Conservation (phyloP, 768 basidiomycete species). For the Tricholomella constricta region DNA sequence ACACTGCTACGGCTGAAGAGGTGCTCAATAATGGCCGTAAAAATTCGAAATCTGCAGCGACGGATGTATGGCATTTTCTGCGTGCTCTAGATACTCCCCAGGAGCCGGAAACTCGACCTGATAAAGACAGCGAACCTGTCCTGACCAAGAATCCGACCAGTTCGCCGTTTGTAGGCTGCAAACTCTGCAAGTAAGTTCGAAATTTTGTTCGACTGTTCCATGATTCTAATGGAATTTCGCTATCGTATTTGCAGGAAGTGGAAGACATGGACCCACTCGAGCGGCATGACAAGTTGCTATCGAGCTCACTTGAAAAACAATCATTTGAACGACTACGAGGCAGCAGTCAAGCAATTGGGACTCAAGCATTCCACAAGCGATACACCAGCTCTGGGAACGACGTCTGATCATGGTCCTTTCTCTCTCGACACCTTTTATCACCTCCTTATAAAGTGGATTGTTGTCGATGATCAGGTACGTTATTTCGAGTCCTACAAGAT, state of each 20-base stretch:
- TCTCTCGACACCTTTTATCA: slow-evolving; percentile 22
- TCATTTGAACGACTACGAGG: neutral
- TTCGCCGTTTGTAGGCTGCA: slow-evolving; percentile 8
- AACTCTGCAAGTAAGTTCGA: slow-evolving; percentile 8
- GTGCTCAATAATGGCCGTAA: neutral
- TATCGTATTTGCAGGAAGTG: slow-evolving; percentile 7
- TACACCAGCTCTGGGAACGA: neutral
- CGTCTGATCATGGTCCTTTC: no score
- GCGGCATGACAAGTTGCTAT: slow-evolving; percentile 6
- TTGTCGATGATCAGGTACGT: slow-evolving; percentile 36
- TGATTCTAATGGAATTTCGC: neutral
- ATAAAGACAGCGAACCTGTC: neutral
- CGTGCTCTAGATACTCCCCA: neutral
- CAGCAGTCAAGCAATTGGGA: neutral
- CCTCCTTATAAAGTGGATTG: slow-evolving; percentile 24
- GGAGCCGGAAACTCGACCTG: neutral
- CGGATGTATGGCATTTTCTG: slow-evolving; percentile 10
- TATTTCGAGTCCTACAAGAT: neutral
- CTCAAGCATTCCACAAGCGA: neutral
- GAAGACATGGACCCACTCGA: slow-evolving; percentile 14
- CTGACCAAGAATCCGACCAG: neutral
- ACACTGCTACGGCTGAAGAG: neutral
- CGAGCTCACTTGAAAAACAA: neutral
- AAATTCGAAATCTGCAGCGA: neutral
- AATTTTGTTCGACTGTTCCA: neutral